Conservation (phyloP, 1,284 basidiomycete species). For the Baeospora myosura region DNA sequence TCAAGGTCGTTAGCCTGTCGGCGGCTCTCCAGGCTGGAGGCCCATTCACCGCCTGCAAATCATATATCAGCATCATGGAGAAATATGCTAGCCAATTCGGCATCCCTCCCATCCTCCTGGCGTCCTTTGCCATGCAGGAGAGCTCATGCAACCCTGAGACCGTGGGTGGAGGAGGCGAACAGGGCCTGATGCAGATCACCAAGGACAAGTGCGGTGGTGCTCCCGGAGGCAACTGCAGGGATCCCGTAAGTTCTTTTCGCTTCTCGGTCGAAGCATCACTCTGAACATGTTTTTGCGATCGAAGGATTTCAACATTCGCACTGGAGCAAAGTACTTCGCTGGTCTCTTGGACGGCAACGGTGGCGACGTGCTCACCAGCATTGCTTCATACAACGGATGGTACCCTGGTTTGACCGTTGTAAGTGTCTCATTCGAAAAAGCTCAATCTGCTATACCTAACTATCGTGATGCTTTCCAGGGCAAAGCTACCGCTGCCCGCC, state of each 20-base stretch:
- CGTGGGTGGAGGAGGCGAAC: constrained; percentile 73
- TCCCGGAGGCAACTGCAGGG: constrained; percentile 56
- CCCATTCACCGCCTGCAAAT: constrained; percentile 57
- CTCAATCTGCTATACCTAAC: not conserved
- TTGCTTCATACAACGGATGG: constrained; percentile 84
- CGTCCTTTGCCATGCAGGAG: constrained; percentile 82
- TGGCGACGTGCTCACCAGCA: constrained; percentile 53
- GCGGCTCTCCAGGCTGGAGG: constrained; percentile 41
- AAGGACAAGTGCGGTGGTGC: constrained; percentile 70
- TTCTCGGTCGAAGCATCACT: constrained; percentile 2
- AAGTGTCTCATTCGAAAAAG: constrained; percentile 18
- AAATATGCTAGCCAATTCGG: constrained; percentile 50
- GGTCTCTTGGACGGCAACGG: constrained; percentile 41
- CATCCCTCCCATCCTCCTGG: constrained; percentile 67
- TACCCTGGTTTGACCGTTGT: constrained; percentile 52
- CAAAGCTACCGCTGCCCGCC: constrained; percentile 52
- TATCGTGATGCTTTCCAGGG: constrained; percentile 25
- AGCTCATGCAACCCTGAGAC: constrained; percentile 64
- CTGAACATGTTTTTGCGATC: too few species aligned
- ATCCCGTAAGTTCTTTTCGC: constrained; percentile 41
- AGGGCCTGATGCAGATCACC: constrained; percentile 80
- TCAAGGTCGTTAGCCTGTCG: constrained; percentile 47
- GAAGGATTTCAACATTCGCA: constrained; percentile 64
- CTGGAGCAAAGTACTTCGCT: constrained; percentile 56
- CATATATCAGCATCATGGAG: constrained; percentile 54